These are phyloP conservation scores for Lentinula sp. DNA, from an alignment of 768 basidiomycete genomes.

Conservation along the genomic window DNA sequence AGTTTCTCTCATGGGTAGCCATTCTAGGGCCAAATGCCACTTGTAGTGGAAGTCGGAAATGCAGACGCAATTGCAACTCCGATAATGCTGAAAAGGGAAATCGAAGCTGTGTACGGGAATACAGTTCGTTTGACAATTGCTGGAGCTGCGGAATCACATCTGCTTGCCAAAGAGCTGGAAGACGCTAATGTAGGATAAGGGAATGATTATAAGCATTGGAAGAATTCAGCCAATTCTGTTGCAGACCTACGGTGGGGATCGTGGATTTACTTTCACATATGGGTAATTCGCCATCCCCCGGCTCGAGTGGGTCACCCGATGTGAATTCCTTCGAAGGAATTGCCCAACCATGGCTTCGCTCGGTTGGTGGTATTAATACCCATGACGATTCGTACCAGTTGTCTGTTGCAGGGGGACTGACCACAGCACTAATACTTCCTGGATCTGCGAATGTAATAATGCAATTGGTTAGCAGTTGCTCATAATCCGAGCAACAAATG, in stretches of 20 bases:
- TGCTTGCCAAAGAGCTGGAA: slow-evolving; percentile 59
- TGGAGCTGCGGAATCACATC: slow-evolving; percentile 55
- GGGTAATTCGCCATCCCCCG: slow-evolving; percentile 42
- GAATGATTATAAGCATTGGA: slow-evolving; percentile 58
- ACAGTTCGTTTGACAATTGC: slow-evolving; percentile 40
- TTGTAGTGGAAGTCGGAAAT: slow-evolving; percentile 63
- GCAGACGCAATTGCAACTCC: slow-evolving; percentile 75
- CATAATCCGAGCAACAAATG: too few species aligned
- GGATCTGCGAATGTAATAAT: too few species aligned
- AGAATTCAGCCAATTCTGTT: slow-evolving; percentile 22
- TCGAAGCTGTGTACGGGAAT: slow-evolving; percentile 23
- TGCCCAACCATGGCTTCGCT: slow-evolving; percentile 58
- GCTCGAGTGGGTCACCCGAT: too few species aligned
- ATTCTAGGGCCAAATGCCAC: slow-evolving; percentile 46
- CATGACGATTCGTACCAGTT: slow-evolving; percentile 66
- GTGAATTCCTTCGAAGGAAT: slow-evolving; percentile 46
- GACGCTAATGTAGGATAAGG: slow-evolving; percentile 56
- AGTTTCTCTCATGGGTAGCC: too few species aligned
- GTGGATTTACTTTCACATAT: slow-evolving; percentile 67
- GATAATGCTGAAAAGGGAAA: slow-evolving; percentile 51
- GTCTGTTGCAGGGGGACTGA: too few species aligned
- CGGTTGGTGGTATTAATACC: slow-evolving; percentile 74
- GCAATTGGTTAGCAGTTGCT: too few species aligned
- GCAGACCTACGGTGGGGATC: slow-evolving; percentile 30
- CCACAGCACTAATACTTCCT: too few species aligned